phyloP scores from a whole-genome alignment of 2,329 filamentous ascomycete genomes.

The Periconia macrospinosa region DNA sequence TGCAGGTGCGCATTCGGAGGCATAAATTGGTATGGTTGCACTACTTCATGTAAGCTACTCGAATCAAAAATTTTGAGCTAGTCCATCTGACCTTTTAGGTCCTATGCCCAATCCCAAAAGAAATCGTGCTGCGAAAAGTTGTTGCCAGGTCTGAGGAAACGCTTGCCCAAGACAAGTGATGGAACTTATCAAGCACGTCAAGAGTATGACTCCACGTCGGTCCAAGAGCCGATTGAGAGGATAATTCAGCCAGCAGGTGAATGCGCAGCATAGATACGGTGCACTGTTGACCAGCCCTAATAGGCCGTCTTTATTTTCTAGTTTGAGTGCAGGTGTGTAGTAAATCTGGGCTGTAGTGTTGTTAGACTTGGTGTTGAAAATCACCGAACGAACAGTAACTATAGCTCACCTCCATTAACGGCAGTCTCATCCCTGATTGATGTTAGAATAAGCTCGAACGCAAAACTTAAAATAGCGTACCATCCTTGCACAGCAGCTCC shows the following conservation, averaged over 20 bases:
- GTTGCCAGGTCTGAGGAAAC: conserved; percentile 21
- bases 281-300: conserved; percentile 21
- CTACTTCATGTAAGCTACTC: background rate
- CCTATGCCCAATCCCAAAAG: conserved; percentile 22
- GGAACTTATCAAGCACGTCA: conserved; percentile 22
- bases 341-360: conserved; percentile 16
- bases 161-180: conserved; percentile 21
- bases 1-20: conserved; percentile 52
- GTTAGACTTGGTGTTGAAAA: background rate
- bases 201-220: conserved; percentile 22
- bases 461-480: conserved; percentile 5
- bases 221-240: conserved; percentile 21
- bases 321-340: conserved; percentile 13
- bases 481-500: conserved; percentile 26
- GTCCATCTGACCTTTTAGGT: conserved; percentile 15
- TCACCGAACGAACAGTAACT: background rate
- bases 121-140: conserved; percentile 19
- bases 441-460: background rate
- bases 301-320: conserved; percentile 9
- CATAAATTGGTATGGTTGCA: conserved; percentile 28
- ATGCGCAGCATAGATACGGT: conserved; percentile 22
- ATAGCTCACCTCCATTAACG: conserved; percentile 20
- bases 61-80: background rate
- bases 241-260: conserved; percentile 23
- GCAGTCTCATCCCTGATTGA: conserved; percentile 17